Conservation (phyloP, 495 filamentous ascomycete genomes). For the Penicillium egyptiacum region DNA sequence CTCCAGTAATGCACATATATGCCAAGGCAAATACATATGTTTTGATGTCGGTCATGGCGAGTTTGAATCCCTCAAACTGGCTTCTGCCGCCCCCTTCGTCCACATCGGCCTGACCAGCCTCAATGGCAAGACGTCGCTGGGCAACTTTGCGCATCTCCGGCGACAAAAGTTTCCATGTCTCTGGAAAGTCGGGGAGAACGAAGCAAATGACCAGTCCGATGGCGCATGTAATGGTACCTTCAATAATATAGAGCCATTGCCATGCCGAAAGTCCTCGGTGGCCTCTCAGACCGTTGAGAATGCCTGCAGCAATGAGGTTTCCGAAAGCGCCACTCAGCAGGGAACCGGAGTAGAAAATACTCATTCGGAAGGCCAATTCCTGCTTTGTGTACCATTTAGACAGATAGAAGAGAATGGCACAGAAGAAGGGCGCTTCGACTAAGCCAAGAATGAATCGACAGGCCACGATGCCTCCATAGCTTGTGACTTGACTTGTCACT, state of each 20-base stretch:
- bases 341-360: slow-evolving; percentile 66
- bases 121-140: slow-evolving; percentile 48
- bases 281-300: slow-evolving; percentile 43
- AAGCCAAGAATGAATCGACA: slow-evolving; percentile 55
- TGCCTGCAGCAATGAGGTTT: slow-evolving; percentile 60
- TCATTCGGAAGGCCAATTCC: slow-evolving; percentile 58
- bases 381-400: slow-evolving; percentile 61
- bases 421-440: slow-evolving; percentile 55
- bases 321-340: slow-evolving; percentile 64
- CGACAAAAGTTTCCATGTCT: slow-evolving; percentile 47
- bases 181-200: slow-evolving; percentile 51
- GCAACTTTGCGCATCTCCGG: slow-evolving; percentile 53
- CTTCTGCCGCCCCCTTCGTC: slow-evolving; percentile 50
- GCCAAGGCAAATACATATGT: slow-evolving; percentile 50
- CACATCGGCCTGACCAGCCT: slow-evolving; percentile 49
- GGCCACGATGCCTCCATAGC: slow-evolving; percentile 53
- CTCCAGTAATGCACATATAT: slow-evolving; percentile 53
- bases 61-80: slow-evolving; percentile 50
- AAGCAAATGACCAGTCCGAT: slow-evolving; percentile 42
- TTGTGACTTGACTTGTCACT: slow-evolving; percentile 52
- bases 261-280: slow-evolving; percentile 45
- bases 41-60: slow-evolving; percentile 53
- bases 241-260: slow-evolving; percentile 56
- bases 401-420: slow-evolving; percentile 54
- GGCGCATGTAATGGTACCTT: slow-evolving; percentile 43